Conservation (phyloP, 1,284 basidiomycete genomes). For the Malassezia caprae region DNA sequence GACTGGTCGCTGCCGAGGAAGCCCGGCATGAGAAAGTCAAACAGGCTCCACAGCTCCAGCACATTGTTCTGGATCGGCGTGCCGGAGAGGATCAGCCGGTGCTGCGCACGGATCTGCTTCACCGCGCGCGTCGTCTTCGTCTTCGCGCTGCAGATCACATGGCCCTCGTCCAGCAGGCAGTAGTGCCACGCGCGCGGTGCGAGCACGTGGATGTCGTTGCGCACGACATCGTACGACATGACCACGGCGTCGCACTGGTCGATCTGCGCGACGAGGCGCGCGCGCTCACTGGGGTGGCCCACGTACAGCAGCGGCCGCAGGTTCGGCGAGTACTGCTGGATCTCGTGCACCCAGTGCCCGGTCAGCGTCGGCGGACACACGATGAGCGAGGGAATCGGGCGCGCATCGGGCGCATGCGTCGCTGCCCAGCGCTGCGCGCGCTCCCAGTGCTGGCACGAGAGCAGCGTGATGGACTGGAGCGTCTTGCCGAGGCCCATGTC, state of each 20-base stretch:
- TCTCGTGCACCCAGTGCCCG: constrained; percentile 99
- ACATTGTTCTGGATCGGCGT: constrained; percentile 99
- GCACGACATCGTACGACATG: constrained; percentile 92
- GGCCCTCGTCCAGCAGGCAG: constrained; percentile 95
- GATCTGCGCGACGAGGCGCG: constrained; percentile 49
- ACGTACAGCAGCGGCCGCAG: constrained; percentile 79
- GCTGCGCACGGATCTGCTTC: constrained; percentile 78
- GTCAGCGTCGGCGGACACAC: constrained; percentile 86
- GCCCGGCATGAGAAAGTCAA: constrained; percentile 99
- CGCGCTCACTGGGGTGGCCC: constrained; percentile 78
- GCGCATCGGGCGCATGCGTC: constrained; percentile 64
- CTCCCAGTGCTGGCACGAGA: constrained; percentile 87
- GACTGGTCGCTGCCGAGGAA: constrained; percentile 88
- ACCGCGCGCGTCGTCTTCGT: constrained; percentile 95
- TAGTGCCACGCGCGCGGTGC: constrained; percentile 78
- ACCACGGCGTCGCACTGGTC: constrained; percentile 65
- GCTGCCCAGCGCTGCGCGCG: constrained; percentile 62
- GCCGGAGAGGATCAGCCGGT: constrained; percentile 85
- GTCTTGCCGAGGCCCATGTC: constrained; percentile 99
- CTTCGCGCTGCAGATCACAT: constrained; percentile 96
- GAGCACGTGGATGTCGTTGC: constrained; percentile 79
- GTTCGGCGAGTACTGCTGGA: constrained; percentile 80
- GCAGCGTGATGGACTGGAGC: constrained; percentile 91
- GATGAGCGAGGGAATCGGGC: constrained; percentile 85
- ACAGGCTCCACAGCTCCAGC: constrained; percentile 93